Conservation (phyloP, 192 early-diverging fungal genomes). For the Coemansia sp. region DNA sequence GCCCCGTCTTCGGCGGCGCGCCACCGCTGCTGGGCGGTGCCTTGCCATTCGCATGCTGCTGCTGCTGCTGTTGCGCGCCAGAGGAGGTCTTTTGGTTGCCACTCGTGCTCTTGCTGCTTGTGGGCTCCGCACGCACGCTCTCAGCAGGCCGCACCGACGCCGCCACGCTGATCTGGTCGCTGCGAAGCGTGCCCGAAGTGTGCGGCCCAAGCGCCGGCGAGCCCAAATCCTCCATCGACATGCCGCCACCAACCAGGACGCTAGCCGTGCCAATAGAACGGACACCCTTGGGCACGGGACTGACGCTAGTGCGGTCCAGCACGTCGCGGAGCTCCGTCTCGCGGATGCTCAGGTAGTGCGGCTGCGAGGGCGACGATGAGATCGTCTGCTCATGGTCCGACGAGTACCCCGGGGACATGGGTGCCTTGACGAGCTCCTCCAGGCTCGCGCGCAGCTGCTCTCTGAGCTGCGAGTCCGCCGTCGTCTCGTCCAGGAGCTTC, state of each 20-base stretch:
- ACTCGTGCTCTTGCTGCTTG: not conserved
- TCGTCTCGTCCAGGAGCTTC: constrained; percentile 35
- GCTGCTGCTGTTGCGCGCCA: constrained; percentile 6
- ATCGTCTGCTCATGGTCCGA: constrained; percentile 44
- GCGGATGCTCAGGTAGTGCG: constrained; percentile 46
- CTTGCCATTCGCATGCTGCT: constrained; percentile 6
- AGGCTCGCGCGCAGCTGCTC: constrained; percentile 52
- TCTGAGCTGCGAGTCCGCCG: constrained; percentile 35
- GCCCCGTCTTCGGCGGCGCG: constrained; percentile 9
- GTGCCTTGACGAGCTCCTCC: constrained; percentile 34
- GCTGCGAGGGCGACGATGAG: constrained; percentile 24
- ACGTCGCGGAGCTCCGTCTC: constrained; percentile 50
- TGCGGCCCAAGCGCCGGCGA: constrained; percentile 13
- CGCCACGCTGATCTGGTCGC: constrained; percentile 38
- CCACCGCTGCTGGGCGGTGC: not conserved
- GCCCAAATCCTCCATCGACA: constrained; percentile 40
- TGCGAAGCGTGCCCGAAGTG: constrained; percentile 28
- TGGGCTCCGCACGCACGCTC: constrained; percentile 15
- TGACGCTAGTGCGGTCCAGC: constrained; percentile 46
- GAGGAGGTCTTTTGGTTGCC: not conserved
- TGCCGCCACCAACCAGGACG: constrained; percentile 44
- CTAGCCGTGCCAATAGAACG: constrained; percentile 14
- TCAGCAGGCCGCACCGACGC: constrained; percentile 38
- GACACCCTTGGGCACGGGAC: constrained; percentile 40
- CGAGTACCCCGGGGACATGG: constrained; percentile 12